Evolutionary conservation across 345 rosid genomes (phyloP).

Genomic region (Noccaea caerulescens): DNA sequence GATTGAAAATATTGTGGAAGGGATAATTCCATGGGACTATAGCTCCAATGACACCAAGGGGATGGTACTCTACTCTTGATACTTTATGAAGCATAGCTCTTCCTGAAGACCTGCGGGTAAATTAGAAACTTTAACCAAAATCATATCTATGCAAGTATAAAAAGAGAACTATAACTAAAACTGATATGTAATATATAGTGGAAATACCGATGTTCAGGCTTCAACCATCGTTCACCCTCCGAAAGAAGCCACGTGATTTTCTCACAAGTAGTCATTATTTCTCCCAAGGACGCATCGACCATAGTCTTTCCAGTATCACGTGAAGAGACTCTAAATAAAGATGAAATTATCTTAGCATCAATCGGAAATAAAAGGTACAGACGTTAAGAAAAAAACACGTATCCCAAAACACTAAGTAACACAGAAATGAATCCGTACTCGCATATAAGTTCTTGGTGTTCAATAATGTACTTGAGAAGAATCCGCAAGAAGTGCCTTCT

Average conservation of each 20-base stretch:
- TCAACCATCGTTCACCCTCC: conserved; percentile 96
- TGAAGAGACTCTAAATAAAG: conserved; percentile 73
- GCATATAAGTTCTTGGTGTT: conserved; percentile 96
- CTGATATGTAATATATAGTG: too few species aligned
- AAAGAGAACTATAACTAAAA: background rate
- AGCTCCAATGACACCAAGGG: conserved; percentile 95
- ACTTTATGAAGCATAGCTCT: conserved; percentile 95
- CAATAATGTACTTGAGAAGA: conserved; percentile 84
- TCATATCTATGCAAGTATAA: background rate
- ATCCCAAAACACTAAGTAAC: conserved; percentile 19
- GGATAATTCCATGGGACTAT: conserved; percentile 99
- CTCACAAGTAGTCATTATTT: conserved; percentile 99
- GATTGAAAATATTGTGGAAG: conserved; percentile 97
- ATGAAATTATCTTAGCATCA: conserved; percentile 10
- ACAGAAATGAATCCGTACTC: conserved; percentile 60
- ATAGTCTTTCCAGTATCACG: conserved; percentile 99
- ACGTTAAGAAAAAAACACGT: conserved; percentile 15
- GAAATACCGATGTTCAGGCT: conserved; percentile 83
- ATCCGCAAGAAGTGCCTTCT: conserved; percentile 92
- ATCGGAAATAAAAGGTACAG: background rate
- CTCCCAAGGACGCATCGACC: conserved; percentile 98
- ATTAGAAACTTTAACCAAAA: conserved; percentile 3
- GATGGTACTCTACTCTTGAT: conserved; percentile 90
- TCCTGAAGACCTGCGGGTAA: conserved; percentile 74
- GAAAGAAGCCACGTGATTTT: conserved; percentile 99